A percentile compares a stretch with the other conserved stretches of the same genome.
Evolutionary conservation across 2,329 filamentous ascomycete species (phyloP).

Genomic region (Fusarium mexicanum): DNA sequence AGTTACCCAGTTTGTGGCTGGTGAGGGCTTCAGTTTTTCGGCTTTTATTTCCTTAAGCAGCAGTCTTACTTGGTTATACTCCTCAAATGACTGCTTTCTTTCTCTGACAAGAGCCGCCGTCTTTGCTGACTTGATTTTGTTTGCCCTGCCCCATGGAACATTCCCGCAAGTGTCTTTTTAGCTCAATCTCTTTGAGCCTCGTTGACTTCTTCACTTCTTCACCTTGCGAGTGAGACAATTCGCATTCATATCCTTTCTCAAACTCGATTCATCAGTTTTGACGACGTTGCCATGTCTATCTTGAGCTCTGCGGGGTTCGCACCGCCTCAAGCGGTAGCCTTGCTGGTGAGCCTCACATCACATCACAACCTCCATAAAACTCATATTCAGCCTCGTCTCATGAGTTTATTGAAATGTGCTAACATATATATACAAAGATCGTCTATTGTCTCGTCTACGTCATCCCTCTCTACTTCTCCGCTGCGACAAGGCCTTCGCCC

Average conservation of each 20-base stretch:
- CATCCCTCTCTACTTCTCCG: slow-evolving; percentile 86
- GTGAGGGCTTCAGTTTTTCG: slow-evolving; percentile 17
- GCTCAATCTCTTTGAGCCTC: neutral
- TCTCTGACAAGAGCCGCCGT: slow-evolving; percentile 1
- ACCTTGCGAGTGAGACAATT: neutral
- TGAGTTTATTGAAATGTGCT: neutral
- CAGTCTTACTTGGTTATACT: neutral
- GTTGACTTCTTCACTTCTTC: neutral
- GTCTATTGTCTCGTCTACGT: slow-evolving; percentile 91
- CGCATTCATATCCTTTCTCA: neutral
- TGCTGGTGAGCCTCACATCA: slow-evolving; percentile 36
- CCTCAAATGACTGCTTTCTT: slow-evolving; percentile 2
- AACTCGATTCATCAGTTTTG: neutral
- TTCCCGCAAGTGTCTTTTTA: slow-evolving; percentile 8
- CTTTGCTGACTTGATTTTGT: slow-evolving; percentile 14
- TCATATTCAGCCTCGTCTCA: neutral
- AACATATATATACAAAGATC: slow-evolving; percentile 55
- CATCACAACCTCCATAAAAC: neutral
- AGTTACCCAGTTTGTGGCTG: slow-evolving; percentile 20
- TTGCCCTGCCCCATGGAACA: slow-evolving; percentile 24
- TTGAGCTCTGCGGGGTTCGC: slow-evolving; percentile 29
- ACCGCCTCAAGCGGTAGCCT: slow-evolving; percentile 35
- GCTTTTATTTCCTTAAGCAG: neutral
- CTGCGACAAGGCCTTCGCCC: slow-evolving; percentile 80
- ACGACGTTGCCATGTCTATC: slow-evolving; percentile 6